Base-by-base conservation (phyloP, 2,329 filamentous ascomycete species). In the Elsinoe batatas region DNA sequence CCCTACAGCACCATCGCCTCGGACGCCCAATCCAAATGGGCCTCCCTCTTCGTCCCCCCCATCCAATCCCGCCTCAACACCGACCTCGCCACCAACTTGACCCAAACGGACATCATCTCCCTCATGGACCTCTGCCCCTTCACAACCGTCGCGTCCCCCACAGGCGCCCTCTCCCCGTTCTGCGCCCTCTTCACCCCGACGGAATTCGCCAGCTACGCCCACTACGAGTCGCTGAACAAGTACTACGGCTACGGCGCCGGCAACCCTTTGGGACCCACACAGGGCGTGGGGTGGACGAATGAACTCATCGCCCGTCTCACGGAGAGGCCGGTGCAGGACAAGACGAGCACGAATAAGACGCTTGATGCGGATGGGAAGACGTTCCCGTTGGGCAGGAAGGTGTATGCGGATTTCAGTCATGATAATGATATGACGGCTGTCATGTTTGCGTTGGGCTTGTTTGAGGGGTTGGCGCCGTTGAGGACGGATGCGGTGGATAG, bases 71-170 rank as follows among this genome's bases (percentile, higher is more conserved):
- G 88, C 6, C 70, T 95, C 38, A 89, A 91, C 65, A 63, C 71
- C 12, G 80, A 84, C 58, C 75, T 96, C 0, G 85, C 86, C 2
- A 83, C 80, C 4, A 81, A 85, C 58, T 68, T 95, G 40, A 80
- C 78, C 2, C 65, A 75, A 11, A 64, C 72, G 1, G 83, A 91
- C 33, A 80, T 83, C 0, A 74, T 90, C 56, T 79, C 78, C 57
- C 67, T 96, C 33, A 95, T 96, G 89, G 89, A 95, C 63, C 75
- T 95, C 58, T 96, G 91, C 64, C 84, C 91, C 0, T 95, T 89
- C 71, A 79, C 85, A 62, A 91, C 88, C 0, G 82, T 95, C n/a
- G 82, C 84, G 7, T 75, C 80, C 5, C 71, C 77, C 2, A 78
- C 73, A 3, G 76, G 70, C 15, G 67, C 65, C 3, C 67, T 85